Base-by-base conservation (phyloP, 106 monocot species). In the Dioscorea alata region DNA sequence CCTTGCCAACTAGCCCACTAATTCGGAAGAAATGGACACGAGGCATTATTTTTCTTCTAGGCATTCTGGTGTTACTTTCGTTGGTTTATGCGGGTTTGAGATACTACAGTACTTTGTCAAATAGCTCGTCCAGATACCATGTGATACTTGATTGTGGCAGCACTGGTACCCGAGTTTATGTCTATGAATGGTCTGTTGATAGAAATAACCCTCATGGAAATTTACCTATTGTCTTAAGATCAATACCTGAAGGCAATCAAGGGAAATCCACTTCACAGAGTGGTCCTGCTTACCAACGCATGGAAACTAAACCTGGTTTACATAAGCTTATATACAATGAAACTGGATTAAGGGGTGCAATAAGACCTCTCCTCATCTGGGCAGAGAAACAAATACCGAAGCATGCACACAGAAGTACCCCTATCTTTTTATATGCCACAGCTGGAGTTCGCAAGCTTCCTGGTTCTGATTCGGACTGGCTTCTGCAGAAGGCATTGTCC, bases 301-400 rank as follows among this genome's bases (percentile, higher is more conserved):
- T 92, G 97, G 97, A 97, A 75, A 97, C 92, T 53, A 92, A 89
- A 57, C 92, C 92, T 67, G 97, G 97, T 59, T 85, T 97, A 73
- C 83, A 85, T 77, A 97, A 89, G 60, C 89, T 92, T 66, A 92
- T 92, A 21, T 74, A 63, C 64, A 92, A 97, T 69, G 86, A 83
- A 61, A 64, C 84, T 50, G 97, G 96, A 21, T 83, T 97, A 63
- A 76, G 72, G 71, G 59, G 67, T 79, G 84, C 87, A 32, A 84
- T 97, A 71, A 74, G 77, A 32, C 97, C 97, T 48, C 92, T 97
- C 56, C 70, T 97, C 35, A 70, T 50, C 6, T 92, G 89, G 92
- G 97, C 97, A 17, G 92, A 89, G 73, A 90, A 83, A 65, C 92
- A 92, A 62, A 89, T 97, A 72, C 97, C 97, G 18, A 80, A 61